These are phyloP conservation scores for Cynara cardunculus DNA, from an alignment of 129 eudicot genomes.

Conservation along the genomic window DNA sequence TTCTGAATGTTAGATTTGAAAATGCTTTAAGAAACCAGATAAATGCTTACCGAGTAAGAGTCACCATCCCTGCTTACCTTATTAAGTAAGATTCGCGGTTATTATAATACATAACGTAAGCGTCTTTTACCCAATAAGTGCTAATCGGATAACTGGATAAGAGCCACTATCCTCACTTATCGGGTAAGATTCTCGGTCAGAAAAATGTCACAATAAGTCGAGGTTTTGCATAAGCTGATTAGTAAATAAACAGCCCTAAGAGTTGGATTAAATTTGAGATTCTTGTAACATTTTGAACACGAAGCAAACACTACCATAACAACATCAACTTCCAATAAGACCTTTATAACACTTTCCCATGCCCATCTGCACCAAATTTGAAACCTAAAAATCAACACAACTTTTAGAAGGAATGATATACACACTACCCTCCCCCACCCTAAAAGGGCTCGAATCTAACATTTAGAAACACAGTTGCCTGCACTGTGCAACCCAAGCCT, in stretches of 20 bases:
- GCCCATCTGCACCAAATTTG: not conserved
- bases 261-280: not conserved
- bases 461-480: conserved; percentile 28
- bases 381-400: not conserved
- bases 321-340: not conserved
- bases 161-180: no score
- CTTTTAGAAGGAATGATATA: conserved; percentile 3
- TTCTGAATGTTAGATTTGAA: conserved; percentile 7
- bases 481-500: conserved; percentile 29
- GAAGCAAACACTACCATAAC: not conserved
- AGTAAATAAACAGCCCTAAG: not conserved
- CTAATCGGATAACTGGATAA: no score
- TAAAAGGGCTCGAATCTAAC: not conserved
- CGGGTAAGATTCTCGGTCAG: no score
- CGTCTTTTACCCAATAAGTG: no score
- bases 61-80: no score
- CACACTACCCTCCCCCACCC: not conserved
- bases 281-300: not conserved
- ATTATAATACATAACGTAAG: no score
- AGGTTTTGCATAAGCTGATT: no score
- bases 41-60: no score
- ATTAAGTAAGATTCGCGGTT: no score
- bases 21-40: conserved; percentile 22
- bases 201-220: no score
- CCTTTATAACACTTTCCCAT: not conserved